These are phyloP conservation scores for Backusella psychrophila DNA, from an alignment of 192 early-diverging fungal species.

Conservation along the genomic window DNA sequence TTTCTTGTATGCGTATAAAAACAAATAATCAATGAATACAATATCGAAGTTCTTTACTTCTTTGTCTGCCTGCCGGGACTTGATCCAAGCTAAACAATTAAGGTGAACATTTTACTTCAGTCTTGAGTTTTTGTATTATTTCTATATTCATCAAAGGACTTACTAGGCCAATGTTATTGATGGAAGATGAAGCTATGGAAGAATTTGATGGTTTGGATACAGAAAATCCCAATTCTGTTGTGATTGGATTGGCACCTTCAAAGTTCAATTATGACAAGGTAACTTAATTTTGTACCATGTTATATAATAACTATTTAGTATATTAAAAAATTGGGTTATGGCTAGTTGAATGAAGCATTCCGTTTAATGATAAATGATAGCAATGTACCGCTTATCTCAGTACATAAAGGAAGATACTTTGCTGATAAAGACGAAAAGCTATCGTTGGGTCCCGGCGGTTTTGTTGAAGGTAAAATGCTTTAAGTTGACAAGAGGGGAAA, in stretches of 20 bases:
- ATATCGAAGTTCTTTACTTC: constrained; percentile 73
- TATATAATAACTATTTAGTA: neutral
- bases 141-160: neutral
- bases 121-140: neutral
- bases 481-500: neutral
- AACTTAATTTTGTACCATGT: neutral
- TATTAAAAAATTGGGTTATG: constrained; percentile 9
- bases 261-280: constrained; percentile 67
- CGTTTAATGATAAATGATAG: constrained; percentile 51
- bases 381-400: constrained; percentile 68
- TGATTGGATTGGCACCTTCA: constrained; percentile 78
- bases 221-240: constrained; percentile 69
- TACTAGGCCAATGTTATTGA: constrained; percentile 70
- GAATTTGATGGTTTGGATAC: constrained; percentile 67
- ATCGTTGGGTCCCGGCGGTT: constrained; percentile 86
- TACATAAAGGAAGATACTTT: constrained; percentile 84
- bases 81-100: constrained; percentile 47
- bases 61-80: constrained; percentile 67
- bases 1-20: neutral
- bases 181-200: constrained; percentile 67
- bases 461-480: constrained; percentile 54
- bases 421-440: constrained; percentile 58
- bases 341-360: constrained; percentile 76
- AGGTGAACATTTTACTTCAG: constrained; percentile 26
- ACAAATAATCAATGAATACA: neutral